These are phyloP conservation scores for Nothophaeocryptopus gaeumannii DNA, from an alignment of 2,329 filamentous ascomycete species.

Conservation along the genomic window DNA sequence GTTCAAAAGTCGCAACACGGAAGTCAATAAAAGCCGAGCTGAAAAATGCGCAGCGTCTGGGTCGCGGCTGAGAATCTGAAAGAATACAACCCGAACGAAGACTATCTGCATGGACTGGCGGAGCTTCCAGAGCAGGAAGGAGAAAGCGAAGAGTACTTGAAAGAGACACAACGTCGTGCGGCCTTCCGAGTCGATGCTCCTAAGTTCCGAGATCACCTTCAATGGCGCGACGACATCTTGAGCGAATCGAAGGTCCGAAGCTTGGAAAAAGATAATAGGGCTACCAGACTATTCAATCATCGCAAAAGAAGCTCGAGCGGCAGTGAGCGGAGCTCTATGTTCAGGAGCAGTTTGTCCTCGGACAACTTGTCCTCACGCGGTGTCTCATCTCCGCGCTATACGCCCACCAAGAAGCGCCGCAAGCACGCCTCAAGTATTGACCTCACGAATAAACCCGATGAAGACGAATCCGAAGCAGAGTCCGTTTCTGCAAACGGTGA, in stretches of 20 bases:
- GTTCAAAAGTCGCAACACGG: not conserved
- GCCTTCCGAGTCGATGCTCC: conserved; percentile 15
- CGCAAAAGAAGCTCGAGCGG: not conserved
- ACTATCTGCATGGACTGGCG: conserved; percentile 13
- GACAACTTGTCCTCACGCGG: not conserved
- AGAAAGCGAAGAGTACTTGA: conserved; percentile 2
- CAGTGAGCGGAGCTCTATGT: not conserved
- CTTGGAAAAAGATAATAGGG: conserved; percentile 3
- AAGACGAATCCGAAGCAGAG: not conserved
- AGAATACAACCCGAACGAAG: conserved; percentile 12
- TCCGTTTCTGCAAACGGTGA: not conserved
- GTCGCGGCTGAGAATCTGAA: conserved; percentile 10
- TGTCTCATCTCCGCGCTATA: not conserved
- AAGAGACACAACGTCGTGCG: conserved; percentile 10
- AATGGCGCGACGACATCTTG: conserved; percentile 15
- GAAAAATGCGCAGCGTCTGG: conserved; percentile 19
- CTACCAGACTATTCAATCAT: too few relatives aligned
- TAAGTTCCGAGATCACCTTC: conserved; percentile 2
- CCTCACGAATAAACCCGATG: not conserved
- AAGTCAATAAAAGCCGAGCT: not conserved
- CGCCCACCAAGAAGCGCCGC: not conserved
- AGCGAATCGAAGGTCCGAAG: conserved; percentile 8
- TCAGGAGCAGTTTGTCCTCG: too few relatives aligned
- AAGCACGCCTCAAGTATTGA: not conserved
- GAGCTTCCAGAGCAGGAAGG: not conserved